Percentiles rank a stretch among this genome's conserved stretches.
These are phyloP conservation scores for Scheffersomyces amazonensis DNA, from an alignment of 805 yeast genomes.

Conservation along the genomic window DNA sequence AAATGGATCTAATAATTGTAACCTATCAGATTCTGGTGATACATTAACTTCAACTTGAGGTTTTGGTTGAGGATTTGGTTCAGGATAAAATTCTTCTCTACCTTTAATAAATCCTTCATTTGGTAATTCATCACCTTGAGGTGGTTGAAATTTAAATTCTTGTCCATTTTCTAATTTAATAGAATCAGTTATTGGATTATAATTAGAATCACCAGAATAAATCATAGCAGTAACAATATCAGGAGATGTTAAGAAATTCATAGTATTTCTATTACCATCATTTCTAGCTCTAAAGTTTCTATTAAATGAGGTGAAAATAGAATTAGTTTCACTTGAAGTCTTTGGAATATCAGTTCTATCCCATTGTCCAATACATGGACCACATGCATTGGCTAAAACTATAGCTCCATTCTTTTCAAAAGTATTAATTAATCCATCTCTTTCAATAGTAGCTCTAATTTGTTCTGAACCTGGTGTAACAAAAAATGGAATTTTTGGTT, in stretches of 20 bases:
- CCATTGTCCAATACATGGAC: constrained; percentile 99
- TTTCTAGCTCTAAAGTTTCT: constrained; percentile 97
- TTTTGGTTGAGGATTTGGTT: constrained; percentile 60
- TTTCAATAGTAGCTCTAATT: constrained; percentile 92
- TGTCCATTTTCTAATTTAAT: constrained; percentile 69
- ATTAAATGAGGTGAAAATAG: constrained; percentile 95
- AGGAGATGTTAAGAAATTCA: constrained; percentile 98
- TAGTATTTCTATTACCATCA: constrained; percentile 96
- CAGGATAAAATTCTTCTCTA: constrained; percentile 73
- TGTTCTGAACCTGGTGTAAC: constrained; percentile 99
- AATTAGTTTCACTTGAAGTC: constrained; percentile 65
- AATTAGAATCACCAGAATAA: constrained; percentile 88
- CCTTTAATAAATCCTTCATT: constrained; percentile 72
- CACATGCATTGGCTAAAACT: constrained; percentile 96
- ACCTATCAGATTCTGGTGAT: constrained; percentile 87
- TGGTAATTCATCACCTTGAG: constrained; percentile 84
- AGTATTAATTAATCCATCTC: constrained; percentile 84
- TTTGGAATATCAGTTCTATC: constrained; percentile 80
- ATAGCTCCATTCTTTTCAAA: constrained; percentile 87
- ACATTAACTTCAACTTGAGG: constrained; percentile 61
- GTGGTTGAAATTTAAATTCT: constrained; percentile 74
- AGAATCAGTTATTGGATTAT: constrained; percentile 88
- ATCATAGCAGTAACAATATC: constrained; percentile 97
- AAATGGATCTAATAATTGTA: constrained; percentile 89
- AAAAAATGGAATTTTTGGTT: constrained; percentile 87